Percentiles rank a stretch among this genome's conserved stretches.
These are phyloP conservation scores for Tuber microsphaerosporum DNA, from an alignment of 495 filamentous ascomycete genomes.

Conservation along the genomic window DNA sequence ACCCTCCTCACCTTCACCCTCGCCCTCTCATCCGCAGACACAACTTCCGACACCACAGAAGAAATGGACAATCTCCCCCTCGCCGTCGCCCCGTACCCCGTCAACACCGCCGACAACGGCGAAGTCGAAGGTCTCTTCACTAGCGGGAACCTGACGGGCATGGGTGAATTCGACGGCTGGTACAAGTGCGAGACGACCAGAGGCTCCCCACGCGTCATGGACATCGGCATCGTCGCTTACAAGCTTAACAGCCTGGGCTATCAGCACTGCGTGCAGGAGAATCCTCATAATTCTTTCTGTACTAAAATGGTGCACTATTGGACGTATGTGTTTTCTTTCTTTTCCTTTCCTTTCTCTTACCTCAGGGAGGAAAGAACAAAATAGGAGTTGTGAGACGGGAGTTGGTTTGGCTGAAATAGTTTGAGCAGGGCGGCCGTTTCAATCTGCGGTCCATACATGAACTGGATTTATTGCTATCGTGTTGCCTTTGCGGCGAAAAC, in stretches of 20 bases:
- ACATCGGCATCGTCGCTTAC: background rate
- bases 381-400: no score
- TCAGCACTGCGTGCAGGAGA: background rate
- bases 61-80: background rate
- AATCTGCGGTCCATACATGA: background rate
- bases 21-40: background rate
- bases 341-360: background rate
- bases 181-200: background rate
- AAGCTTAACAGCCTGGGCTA: background rate
- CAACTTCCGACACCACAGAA: background rate
- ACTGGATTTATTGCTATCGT: background rate
- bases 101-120: background rate
- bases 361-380: no score
- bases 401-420: background rate
- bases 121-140: background rate
- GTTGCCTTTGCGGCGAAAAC: background rate
- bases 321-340: background rate
- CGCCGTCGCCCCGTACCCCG: background rate
- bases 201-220: background rate
- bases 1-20: background rate
- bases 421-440: background rate
- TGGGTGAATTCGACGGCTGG: background rate
- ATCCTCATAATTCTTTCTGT: background rate
- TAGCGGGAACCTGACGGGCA: background rate
- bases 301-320: background rate